Base-by-base conservation (phyloP, 768 basidiomycete genomes). In the Auricularia auricula-judae region DNA sequence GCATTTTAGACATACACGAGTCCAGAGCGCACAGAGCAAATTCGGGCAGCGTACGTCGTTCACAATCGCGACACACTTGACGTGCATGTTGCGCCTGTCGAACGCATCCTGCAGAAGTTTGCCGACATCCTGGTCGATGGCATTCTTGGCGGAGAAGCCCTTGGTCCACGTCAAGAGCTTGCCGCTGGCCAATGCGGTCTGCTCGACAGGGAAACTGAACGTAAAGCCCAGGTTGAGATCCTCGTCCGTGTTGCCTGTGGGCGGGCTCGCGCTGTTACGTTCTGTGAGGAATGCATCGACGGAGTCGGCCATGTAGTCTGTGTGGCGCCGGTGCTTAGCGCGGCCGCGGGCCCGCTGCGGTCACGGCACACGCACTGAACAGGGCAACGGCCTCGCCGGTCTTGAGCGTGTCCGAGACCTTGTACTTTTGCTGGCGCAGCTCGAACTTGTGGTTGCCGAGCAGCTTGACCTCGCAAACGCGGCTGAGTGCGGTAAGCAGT, bases 141-240 rank as follows among this genome's bases (percentile, higher is more conserved):
- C 93, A 70, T 93, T 91, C 73, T 86, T 92, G 14, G 92, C 93
- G n/a, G 88, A 75, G 74, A 97, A 98, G 3, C 95, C 97, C 75
- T 98, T 96, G 3, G 92, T 98, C 92, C 92, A 94, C 0, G 91
- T 96, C 42, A 98, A 79, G 66, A 99, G 88, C 66, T 86, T 91
- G 1, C 97, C 97, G 29, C 86, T 85, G 69, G 88, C 88, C 29
- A 98, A 81, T 0, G 97, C 94, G 0, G 92, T 93, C 73, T 99
- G 97, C 70, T 97, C 93, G 35, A 98, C 97, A 1, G 97, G 97
- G 79, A 98, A 97, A 35, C 91, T 94, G 75, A 98, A 99, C 0
- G 97, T 98, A 62, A 99, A 82, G 8, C 96, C 97, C 2, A 99
- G 86, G 36, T 84, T 82, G 44, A 89, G 68, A 18, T 72, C 66